Percentiles rank a stretch among this genome's conserved stretches.
Evolutionary conservation across 1,139 yeast species (phyloP).

Genomic region (Geotrichum histeridarum): DNA sequence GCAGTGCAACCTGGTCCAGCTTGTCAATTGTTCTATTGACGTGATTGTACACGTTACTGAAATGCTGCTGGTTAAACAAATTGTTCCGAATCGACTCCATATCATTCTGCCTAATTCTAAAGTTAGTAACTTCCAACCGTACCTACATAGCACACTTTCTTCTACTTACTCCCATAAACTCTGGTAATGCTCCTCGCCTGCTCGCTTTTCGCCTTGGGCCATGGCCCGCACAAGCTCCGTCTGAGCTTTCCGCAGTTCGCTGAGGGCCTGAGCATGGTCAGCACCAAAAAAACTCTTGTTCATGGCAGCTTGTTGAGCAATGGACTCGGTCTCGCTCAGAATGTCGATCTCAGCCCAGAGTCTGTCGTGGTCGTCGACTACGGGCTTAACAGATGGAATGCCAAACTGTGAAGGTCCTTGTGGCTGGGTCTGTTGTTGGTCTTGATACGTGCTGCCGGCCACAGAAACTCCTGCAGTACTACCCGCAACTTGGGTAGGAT

Average conservation of each 20-base stretch:
- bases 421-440: background rate
- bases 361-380: slow-evolving; percentile 51
- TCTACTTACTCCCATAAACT: slow-evolving; percentile 33
- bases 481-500: background rate
- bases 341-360: slow-evolving; percentile 88
- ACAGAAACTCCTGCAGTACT: background rate
- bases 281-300: slow-evolving; percentile 60
- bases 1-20: slow-evolving; percentile 42
- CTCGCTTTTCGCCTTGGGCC: slow-evolving; percentile 36
- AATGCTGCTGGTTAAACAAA: slow-evolving; percentile 44
- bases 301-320: slow-evolving; percentile 53
- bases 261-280: slow-evolving; percentile 53
- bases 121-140: background rate
- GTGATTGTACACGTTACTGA: slow-evolving; percentile 39
- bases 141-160: background rate
- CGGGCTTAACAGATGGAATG: slow-evolving; percentile 35
- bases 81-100: slow-evolving; percentile 35
- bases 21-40: slow-evolving; percentile 42
- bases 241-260: slow-evolving; percentile 56
- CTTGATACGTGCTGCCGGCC: background rate
- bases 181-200: slow-evolving; percentile 25
- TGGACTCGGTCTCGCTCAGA: slow-evolving; percentile 67
- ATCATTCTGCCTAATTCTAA: slow-evolving; percentile 25
- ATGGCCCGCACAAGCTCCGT: slow-evolving; percentile 54
- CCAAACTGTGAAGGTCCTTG: slow-evolving; percentile 10